A percentile compares a stretch with the other conserved stretches of the same genome.
Evolutionary conservation across 2,329 filamentous ascomycete genomes (phyloP).

Genomic region (Aspergillus sp.): DNA sequence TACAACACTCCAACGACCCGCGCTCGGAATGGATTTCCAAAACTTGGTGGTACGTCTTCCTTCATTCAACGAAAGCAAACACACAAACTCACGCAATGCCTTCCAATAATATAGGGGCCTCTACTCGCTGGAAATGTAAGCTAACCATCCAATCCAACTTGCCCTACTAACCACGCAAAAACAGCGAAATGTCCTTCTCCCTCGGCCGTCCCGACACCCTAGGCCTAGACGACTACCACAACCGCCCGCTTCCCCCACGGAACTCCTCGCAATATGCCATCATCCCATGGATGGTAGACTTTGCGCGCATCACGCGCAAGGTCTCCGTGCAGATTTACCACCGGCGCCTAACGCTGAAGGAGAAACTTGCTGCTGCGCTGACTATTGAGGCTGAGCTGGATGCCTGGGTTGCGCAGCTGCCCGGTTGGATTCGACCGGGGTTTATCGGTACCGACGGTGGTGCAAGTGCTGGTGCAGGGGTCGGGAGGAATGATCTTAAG

Average conservation of each 20-base stretch:
- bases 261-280: constrained; percentile 40
- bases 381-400: constrained; percentile 39
- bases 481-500: constrained; percentile 26
- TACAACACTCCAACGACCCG: constrained; percentile 32
- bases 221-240: constrained; percentile 51
- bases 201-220: constrained; percentile 51
- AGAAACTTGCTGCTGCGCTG: constrained; percentile 36
- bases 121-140: constrained; percentile 46
- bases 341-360: constrained; percentile 30
- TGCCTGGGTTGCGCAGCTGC: constrained; percentile 35
- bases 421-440: constrained; percentile 32
- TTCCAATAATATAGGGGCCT: constrained; percentile 34
- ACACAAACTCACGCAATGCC: background rate
- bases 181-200: constrained; percentile 50
- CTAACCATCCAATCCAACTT: background rate
- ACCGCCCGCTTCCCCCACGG: constrained; percentile 39
- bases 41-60: constrained; percentile 46
- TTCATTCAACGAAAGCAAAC: background rate
- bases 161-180: background rate
- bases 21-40: constrained; percentile 42
- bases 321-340: constrained; percentile 45
- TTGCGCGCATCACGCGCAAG: constrained; percentile 41
- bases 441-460: constrained; percentile 8
- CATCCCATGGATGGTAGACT: constrained; percentile 43
- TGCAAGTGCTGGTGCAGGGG: background rate